Percentiles rank a stretch among this genome's conserved stretches.
Conservation (phyloP, 2,329 filamentous ascomycete genomes). For the Fusarium guadeloupense region DNA sequence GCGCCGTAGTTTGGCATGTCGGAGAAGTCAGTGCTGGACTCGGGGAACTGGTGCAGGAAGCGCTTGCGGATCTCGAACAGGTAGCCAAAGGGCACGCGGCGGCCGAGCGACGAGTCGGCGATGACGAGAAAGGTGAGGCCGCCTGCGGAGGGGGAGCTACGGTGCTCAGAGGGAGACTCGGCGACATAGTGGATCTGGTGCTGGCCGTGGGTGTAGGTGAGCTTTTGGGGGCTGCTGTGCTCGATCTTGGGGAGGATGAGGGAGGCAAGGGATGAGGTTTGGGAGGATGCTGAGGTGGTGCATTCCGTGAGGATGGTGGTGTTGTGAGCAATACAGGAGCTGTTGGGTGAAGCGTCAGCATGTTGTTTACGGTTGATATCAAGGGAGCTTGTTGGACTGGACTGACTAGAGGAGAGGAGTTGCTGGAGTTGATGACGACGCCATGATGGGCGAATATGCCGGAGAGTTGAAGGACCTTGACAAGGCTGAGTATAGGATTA, state of each 20-base stretch:
- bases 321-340: conserved; percentile 93
- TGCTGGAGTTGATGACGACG: conserved; percentile 73
- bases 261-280: conserved; percentile 87
- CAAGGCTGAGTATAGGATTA: not conserved
- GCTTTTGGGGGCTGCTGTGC: conserved; percentile 81
- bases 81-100: conserved; percentile 92
- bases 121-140: conserved; percentile 93
- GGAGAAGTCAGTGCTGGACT: conserved; percentile 71
- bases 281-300: conserved; percentile 83
- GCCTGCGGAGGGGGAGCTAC: conserved; percentile 69
- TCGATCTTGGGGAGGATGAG: conserved; percentile 95
- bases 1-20: conserved; percentile 89
- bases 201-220: conserved; percentile 91
- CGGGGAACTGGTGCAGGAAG: conserved; percentile 78
- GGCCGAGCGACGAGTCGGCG: conserved; percentile 80
- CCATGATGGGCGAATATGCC: conserved; percentile 59
- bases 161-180: conserved; percentile 76
- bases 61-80: conserved; percentile 89
- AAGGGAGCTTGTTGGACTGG: not conserved
- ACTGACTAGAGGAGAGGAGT: conserved; percentile 79
- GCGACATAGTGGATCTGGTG: conserved; percentile 97
- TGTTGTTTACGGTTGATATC: too few species aligned
- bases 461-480: not conserved
- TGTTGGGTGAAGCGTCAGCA: too few species aligned
- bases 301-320: conserved; percentile 94